Conservation (phyloP, 2,329 filamentous ascomycete genomes). For the Aspergillus versicolor region DNA sequence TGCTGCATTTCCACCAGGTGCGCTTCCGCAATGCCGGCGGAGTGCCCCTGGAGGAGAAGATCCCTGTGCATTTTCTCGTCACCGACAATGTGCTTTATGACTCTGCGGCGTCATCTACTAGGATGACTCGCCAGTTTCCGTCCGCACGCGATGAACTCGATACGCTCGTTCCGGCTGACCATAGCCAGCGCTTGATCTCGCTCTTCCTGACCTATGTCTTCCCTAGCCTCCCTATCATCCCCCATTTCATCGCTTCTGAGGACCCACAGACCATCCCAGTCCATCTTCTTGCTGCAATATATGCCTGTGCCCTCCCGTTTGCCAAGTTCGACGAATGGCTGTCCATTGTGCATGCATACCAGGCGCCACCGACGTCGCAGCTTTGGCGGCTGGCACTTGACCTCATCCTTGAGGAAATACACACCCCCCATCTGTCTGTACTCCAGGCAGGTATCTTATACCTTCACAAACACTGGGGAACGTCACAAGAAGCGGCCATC, state of each 20-base stretch:
- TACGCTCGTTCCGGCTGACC: slow-evolving; percentile 22
- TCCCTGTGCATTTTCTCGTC: slow-evolving; percentile 35
- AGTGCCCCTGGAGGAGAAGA: slow-evolving; percentile 33
- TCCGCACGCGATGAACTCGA: slow-evolving; percentile 22
- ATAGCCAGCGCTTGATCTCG: slow-evolving; percentile 24
- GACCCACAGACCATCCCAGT: slow-evolving; percentile 24
- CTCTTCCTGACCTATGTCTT: slow-evolving; percentile 32
- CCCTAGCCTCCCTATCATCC: slow-evolving; percentile 23
- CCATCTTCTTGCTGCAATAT: slow-evolving; percentile 33
- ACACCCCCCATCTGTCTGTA: slow-evolving; percentile 31
- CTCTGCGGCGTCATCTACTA: not conserved
- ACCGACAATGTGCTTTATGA: slow-evolving; percentile 17
- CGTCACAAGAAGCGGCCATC: slow-evolving; percentile 22
- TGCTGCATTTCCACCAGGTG: slow-evolving; percentile 36
- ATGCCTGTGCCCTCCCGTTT: slow-evolving; percentile 34
- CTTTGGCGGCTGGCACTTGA: slow-evolving; percentile 34
- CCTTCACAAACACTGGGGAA: slow-evolving; percentile 25
- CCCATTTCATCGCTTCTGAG: slow-evolving; percentile 19
- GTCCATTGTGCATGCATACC: slow-evolving; percentile 29
- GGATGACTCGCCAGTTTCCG: not conserved
- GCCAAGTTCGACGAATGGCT: slow-evolving; percentile 31
- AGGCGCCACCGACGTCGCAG: slow-evolving; percentile 22
- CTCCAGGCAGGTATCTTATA: slow-evolving; percentile 35
- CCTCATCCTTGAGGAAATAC: slow-evolving; percentile 32
- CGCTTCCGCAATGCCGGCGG: slow-evolving; percentile 41